phyloP scores from a whole-genome alignment of 2,329 filamentous ascomycete genomes.

The Pleomassaria siparia region DNA sequence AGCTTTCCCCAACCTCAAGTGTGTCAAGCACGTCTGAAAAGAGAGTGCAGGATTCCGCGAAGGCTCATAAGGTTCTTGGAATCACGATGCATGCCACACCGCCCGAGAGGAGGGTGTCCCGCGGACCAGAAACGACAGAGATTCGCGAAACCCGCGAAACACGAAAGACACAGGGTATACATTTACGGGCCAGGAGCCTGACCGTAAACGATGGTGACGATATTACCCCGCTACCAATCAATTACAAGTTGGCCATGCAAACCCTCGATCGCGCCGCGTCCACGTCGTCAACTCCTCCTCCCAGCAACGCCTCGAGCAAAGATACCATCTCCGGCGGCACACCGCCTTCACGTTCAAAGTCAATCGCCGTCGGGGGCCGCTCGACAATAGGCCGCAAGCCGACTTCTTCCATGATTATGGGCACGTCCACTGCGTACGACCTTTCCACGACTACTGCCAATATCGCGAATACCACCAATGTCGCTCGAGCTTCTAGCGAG shows the following conservation, averaged over 20 bases:
- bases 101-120: slow-evolving; percentile 21
- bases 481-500: slow-evolving; percentile 9
- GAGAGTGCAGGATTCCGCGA: slow-evolving; percentile 33
- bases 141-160: slow-evolving; percentile 18
- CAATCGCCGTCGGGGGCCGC: slow-evolving; percentile 33
- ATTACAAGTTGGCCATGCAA: slow-evolving; percentile 44
- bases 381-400: slow-evolving; percentile 30
- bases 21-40: slow-evolving; percentile 36
- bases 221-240: slow-evolving; percentile 40
- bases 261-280: slow-evolving; percentile 27
- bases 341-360: slow-evolving; percentile 27
- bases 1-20: slow-evolving; percentile 34
- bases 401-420: slow-evolving; percentile 25
- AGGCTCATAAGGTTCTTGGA: slow-evolving; percentile 47
- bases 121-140: slow-evolving; percentile 13
- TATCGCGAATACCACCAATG: neutral
- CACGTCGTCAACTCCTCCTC: slow-evolving; percentile 17
- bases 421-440: slow-evolving; percentile 23
- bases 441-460: slow-evolving; percentile 19
- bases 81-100: slow-evolving; percentile 27
- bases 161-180: slow-evolving; percentile 13
- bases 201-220: slow-evolving; percentile 38
- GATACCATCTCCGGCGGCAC: slow-evolving; percentile 21
- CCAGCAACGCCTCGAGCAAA: slow-evolving; percentile 25
- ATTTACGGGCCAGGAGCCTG: slow-evolving; percentile 34